Base-by-base conservation (phyloP, 306 rosid species). In the Rosa chinensis region DNA sequence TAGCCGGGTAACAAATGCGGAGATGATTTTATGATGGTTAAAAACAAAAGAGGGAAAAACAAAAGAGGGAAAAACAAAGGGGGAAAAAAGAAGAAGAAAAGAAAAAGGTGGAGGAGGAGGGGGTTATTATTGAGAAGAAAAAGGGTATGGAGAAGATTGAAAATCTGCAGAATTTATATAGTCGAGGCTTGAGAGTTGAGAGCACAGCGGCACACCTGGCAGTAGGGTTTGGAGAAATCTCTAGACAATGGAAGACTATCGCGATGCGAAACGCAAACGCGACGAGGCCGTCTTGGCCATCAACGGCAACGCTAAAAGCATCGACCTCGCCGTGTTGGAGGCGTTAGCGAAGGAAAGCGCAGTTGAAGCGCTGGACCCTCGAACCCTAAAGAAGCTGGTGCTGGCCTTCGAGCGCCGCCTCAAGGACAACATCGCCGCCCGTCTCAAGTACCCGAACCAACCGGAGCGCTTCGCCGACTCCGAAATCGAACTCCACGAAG, bases 401-500 rank as follows among this genome's bases (percentile, higher is more conserved):
- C 97, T 94, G 48, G 48, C 97, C 66, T 94, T 94, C 82, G 98
- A 94, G 78, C 97, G 98, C 42, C 94, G 94, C 37, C 90, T 92
- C 75, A 91, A 86, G 64, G 98, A 94, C 58, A 94, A 94, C 89
- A 91, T 93, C 62, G 97, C 89, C 58, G 97, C 97, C 39, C 91
- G 98, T 18, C 97, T 94, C 82, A 94, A 94, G 77, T 90, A 89
- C 82, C 92, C 97, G 2, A 87, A 89, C 78, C 94, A 94, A 23
- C 98, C 98, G 42, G 96, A 92, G 4, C 94, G 94, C 1, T 94
- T 94, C 44, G 93, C 97, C 72, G 98, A 94, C 77, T 94, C 98
- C 14, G 98, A 94, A 76, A 37, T 94, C 45, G 97, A 92, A 35
- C 98, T 94, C 82, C 97, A 94, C 59, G 98, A 94, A 16, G 98